Percentiles rank a stretch among this genome's conserved stretches.
These are phyloP conservation scores for Termitomyces sp. DNA, from an alignment of 768 basidiomycete genomes.

Conservation along the genomic window DNA sequence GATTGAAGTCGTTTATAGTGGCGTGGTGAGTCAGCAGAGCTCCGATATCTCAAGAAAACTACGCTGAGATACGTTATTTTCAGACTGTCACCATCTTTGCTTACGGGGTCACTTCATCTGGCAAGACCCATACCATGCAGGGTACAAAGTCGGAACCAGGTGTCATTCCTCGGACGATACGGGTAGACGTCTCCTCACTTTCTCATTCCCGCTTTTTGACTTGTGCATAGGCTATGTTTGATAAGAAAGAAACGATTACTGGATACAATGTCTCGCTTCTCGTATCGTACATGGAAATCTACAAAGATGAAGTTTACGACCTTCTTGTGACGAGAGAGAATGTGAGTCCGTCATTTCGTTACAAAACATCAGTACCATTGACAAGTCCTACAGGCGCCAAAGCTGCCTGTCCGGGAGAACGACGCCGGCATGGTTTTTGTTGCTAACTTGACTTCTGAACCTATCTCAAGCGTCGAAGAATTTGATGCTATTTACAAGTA, in stretches of 20 bases:
- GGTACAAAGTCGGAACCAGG: slow-evolving; percentile 72
- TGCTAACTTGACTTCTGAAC: slow-evolving; percentile 43
- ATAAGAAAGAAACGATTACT: slow-evolving; percentile 36
- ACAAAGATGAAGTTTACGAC: slow-evolving; percentile 90
- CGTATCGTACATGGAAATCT: slow-evolving; percentile 86
- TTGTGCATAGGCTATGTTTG: slow-evolving; percentile 50
- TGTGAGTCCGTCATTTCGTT: slow-evolving; percentile 32
- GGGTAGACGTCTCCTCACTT: slow-evolving; percentile 37
- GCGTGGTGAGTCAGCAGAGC: slow-evolving; percentile 50
- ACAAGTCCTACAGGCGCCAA: slow-evolving; percentile 34
- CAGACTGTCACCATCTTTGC: slow-evolving; percentile 87
- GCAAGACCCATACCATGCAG: slow-evolving; percentile 94
- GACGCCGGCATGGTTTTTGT: slow-evolving; percentile 53
- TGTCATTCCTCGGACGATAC: slow-evolving; percentile 80
- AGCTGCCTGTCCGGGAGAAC: slow-evolving; percentile 53
- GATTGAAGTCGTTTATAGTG: slow-evolving; percentile 73
- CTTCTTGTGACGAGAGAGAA: slow-evolving; percentile 71
- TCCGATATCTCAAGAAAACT: neutral
- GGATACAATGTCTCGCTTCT: slow-evolving; percentile 43
- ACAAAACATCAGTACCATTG: neutral
- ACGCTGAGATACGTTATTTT: neutral
- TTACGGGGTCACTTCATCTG: slow-evolving; percentile 88
- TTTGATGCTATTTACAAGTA: slow-evolving; percentile 48
- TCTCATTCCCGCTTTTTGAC: neutral
- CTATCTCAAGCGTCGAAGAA: slow-evolving; percentile 37